These are phyloP conservation scores for Vicia sativa DNA, from an alignment of 306 rosid species.

Conservation along the genomic window DNA sequence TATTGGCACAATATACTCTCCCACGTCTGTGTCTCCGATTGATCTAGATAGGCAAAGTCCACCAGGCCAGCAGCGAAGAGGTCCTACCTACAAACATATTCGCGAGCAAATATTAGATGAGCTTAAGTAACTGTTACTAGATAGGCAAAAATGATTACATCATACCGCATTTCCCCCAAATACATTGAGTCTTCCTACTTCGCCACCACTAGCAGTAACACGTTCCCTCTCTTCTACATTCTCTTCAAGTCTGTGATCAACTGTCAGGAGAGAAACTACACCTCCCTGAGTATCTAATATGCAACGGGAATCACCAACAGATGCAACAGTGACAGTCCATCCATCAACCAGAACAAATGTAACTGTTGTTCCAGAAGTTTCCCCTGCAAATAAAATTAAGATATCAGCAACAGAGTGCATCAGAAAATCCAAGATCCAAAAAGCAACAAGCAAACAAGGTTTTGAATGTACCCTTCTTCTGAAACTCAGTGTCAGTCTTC, in stretches of 20 bases:
- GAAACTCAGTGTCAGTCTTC: slow-evolving; percentile 97
- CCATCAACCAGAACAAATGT: slow-evolving; percentile 89
- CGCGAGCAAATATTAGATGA: slow-evolving; percentile 22
- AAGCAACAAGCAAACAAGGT: not conserved
- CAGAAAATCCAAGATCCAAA: slow-evolving; percentile 5
- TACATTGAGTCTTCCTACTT: slow-evolving; percentile 96
- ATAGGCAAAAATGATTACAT: slow-evolving; percentile 33
- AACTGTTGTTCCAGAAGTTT: slow-evolving; percentile 99
- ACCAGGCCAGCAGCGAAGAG: slow-evolving; percentile 99
- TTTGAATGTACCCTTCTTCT: slow-evolving; percentile 69
- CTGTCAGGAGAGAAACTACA: slow-evolving; percentile 89
- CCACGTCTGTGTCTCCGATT: slow-evolving; percentile 98
- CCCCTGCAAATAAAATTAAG: slow-evolving; percentile 60
- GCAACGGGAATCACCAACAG: slow-evolving; percentile 98
- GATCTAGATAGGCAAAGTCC: slow-evolving; percentile 98
- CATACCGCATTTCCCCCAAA: slow-evolving; percentile 91
- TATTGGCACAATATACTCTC: slow-evolving; percentile 93
- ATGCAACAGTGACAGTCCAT: slow-evolving; percentile 98
- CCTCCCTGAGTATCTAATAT: slow-evolving; percentile 95
- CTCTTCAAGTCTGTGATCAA: slow-evolving; percentile 96
- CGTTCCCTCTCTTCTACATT: slow-evolving; percentile 96
- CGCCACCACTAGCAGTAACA: slow-evolving; percentile 99
- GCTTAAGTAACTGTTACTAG: slow-evolving; percentile 20
- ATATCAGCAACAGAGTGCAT: slow-evolving; percentile 26
- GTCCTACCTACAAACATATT: slow-evolving; percentile 73